A percentile compares a stretch with the other conserved stretches of the same genome.
phyloP scores from a whole-genome alignment of 2,329 filamentous ascomycete species.

The Lasiodiplodia citricola region DNA sequence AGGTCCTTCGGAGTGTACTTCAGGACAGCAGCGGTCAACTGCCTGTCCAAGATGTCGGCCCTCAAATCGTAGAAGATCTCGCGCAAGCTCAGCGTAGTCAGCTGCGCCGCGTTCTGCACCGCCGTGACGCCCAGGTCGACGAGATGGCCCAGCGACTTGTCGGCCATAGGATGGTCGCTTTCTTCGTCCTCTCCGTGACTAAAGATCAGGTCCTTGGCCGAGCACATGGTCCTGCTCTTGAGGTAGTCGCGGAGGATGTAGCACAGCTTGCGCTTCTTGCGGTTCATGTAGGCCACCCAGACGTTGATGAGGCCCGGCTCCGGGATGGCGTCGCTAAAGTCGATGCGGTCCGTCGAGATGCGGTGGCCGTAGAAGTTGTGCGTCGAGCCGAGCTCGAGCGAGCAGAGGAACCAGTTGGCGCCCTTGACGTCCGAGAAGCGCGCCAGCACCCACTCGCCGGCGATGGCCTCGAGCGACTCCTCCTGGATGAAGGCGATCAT shows the following conservation, averaged over 20 bases:
- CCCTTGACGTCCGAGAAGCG: background rate
- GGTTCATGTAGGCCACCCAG: background rate
- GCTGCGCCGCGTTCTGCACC: background rate
- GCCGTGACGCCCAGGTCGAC: background rate
- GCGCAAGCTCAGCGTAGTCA: background rate
- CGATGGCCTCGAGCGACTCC: background rate
- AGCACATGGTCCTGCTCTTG: background rate
- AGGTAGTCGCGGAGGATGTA: background rate
- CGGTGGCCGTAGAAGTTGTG: background rate
- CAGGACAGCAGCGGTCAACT: background rate
- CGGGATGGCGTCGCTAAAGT: constrained; percentile 3
- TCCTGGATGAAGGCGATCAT: constrained; percentile 3
- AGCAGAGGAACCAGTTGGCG: background rate
- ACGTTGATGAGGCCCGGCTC: background rate
- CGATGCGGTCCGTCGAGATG: constrained; percentile 2
- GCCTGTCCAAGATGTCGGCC: background rate
- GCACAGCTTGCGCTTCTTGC: constrained; percentile 14
- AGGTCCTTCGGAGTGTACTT: background rate
- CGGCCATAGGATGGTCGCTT: background rate
- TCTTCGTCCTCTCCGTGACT: background rate
- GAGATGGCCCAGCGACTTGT: background rate
- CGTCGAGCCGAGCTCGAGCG: background rate
- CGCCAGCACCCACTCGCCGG: constrained; percentile 1
- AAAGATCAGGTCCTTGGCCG: background rate
- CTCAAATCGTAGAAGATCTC: background rate